Base-by-base conservation (phyloP, 345 rosid genomes). In the Erucastrum elatum region DNA sequence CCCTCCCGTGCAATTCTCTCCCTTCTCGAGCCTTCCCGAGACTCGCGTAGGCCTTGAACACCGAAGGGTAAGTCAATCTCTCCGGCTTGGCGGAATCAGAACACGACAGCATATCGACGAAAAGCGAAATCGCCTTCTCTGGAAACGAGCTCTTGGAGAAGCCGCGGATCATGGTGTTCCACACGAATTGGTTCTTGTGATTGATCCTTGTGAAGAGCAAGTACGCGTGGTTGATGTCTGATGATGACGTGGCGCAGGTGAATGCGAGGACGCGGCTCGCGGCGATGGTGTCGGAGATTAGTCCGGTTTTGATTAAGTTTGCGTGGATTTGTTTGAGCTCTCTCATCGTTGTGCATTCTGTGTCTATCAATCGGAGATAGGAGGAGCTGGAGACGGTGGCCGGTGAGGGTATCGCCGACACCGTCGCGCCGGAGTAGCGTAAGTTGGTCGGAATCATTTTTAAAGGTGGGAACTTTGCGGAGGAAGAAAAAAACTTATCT, bases 121-220 rank as follows among this genome's bases (percentile, higher is more conserved):
- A 90, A 37, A 86, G 69, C 56, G 79, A 80, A 62, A 94, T 71
- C 3, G 96, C 87, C 31, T 30, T 60, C 51, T 87, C 84, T 1
- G 97, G 93, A 13, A 46, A 30, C 2, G 89, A 86, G 86, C 94
- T 90, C n/a, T 74, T 82, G 16, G 90, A 87, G 84, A 87, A 92
- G 51, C 88, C 92, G 41, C 97, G 82, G 70, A 94, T 86, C 51
- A 94, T 84, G 58, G 87, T 84, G 72, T 94, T 91, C 97, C 96
- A 92, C 34, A 82, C 77, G 70, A 90, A 92, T 26, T 81, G 83
- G 58, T 87, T 90, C 56, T 88, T 94, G 58, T 70, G 78, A 44
- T 37, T 68, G 3, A 81, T 85, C 59, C 83, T 88, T 4, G 82
- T 58, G 69, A 92, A 94, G 34, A 92, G 72, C 6, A 74, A 72